Evolutionary conservation across 208 protist genomes (phyloP).

Genomic region (Leptomonas seymouri): DNA sequence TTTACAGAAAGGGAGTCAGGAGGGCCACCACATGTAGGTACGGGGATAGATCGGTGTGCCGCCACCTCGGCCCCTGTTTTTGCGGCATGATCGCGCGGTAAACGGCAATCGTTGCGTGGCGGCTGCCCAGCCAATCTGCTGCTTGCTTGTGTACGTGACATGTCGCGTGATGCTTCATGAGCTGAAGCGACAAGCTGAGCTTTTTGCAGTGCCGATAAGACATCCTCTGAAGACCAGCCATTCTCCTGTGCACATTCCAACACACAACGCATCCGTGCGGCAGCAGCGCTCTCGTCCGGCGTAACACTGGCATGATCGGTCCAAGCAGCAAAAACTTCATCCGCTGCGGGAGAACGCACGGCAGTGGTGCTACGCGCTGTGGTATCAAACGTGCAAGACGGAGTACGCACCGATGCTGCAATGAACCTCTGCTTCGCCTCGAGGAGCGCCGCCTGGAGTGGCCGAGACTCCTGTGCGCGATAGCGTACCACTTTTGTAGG

Average conservation of each 20-base stretch:
- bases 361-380: not conserved
- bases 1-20: no score
- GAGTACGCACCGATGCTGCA: not conserved
- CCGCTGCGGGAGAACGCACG: not conserved
- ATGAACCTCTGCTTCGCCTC: slow-evolving; percentile 15
- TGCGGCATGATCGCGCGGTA: no score
- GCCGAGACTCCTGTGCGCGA: not conserved
- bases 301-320: not conserved
- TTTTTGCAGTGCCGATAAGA: slow-evolving; percentile 1
- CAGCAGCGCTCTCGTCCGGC: slow-evolving; percentile 1
- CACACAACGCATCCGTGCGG: slow-evolving; percentile 1
- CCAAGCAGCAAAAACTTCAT: not conserved
- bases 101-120: not conserved
- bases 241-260: slow-evolving; percentile 7
- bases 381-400: not conserved
- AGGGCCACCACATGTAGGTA: not conserved
- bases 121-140: not conserved
- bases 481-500: not conserved
- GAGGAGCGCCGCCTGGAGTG: slow-evolving; percentile 3
- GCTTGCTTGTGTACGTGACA: no score
- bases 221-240: not conserved
- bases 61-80: no score
- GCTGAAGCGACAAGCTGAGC: not conserved
- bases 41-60: no score
- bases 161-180: not conserved